These are phyloP conservation scores for Solanum tacnaense DNA, from an alignment of 257 asterid genomes.

Conservation along the genomic window DNA sequence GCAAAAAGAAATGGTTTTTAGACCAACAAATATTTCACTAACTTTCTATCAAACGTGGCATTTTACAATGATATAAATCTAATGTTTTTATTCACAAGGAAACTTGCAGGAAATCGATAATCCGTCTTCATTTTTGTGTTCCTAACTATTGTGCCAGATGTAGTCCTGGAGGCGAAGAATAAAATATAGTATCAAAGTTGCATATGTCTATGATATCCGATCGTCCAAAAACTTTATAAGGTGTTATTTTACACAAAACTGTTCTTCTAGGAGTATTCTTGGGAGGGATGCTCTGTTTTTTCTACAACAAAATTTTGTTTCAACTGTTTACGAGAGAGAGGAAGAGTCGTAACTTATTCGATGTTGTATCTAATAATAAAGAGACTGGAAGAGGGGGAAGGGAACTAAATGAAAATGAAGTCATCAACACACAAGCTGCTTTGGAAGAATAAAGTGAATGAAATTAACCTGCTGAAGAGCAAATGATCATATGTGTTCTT, in stretches of 20 bases:
- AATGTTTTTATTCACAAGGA: neutral
- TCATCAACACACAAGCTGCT: neutral
- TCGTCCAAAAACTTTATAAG: neutral
- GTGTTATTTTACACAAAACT: neutral
- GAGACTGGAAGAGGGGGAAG: neutral
- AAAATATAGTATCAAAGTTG: neutral
- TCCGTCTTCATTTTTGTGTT: neutral
- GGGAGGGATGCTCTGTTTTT: neutral
- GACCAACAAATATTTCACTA: neutral
- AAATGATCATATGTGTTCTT: constrained; percentile 84
- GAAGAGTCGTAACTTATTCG: neutral
- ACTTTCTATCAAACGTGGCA: neutral
- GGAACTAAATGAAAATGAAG: neutral
- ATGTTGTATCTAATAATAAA: neutral
- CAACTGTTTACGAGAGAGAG: neutral
- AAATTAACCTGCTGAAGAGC: constrained; percentile 81
- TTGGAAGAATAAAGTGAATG: neutral
- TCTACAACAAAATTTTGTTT: neutral
- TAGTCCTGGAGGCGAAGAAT: neutral
- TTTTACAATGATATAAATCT: neutral
- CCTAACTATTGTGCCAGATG: neutral
- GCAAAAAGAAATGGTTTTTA: neutral
- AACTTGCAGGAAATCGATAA: neutral
- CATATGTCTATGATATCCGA: neutral
- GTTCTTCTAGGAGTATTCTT: neutral